These are phyloP conservation scores for Paramecium octaurelia DNA, from an alignment of 73 alveolate genomes.

Conservation along the genomic window DNA sequence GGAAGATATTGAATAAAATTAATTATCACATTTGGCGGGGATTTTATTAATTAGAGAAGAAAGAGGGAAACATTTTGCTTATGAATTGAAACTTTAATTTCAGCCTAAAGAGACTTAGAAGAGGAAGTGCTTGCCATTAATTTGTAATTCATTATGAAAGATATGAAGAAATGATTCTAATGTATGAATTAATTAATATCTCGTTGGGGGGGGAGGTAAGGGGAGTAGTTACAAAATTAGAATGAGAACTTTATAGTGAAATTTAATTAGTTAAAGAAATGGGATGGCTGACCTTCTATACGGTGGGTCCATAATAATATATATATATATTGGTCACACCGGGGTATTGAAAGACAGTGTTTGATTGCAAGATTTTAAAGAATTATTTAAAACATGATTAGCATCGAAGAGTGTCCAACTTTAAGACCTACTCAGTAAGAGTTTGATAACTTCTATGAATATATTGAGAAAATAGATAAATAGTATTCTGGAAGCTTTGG, in stretches of 20 bases:
- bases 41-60: neutral
- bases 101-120: neutral
- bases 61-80: neutral
- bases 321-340: neutral
- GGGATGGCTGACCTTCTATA: neutral
- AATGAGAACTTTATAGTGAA: neutral
- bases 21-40: neutral
- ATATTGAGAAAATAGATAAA: conserved; percentile 72
- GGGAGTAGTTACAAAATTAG: neutral
- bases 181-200: neutral
- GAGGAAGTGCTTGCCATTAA: neutral
- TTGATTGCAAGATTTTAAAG: conserved; percentile 4
- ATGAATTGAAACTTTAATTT: neutral
- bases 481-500: conserved; percentile 71
- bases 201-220: neutral
- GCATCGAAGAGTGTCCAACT: conserved; percentile 67
- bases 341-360: neutral
- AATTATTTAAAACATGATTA: conserved; percentile 12
- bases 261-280: neutral
- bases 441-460: conserved; percentile 68
- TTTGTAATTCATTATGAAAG: neutral
- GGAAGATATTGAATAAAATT: neutral
- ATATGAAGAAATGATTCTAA: neutral
- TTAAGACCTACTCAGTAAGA: conserved; percentile 79
- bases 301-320: neutral